Conservation (phyloP, 148 eudicot genomes). For the Polygonum aviculare region DNA sequence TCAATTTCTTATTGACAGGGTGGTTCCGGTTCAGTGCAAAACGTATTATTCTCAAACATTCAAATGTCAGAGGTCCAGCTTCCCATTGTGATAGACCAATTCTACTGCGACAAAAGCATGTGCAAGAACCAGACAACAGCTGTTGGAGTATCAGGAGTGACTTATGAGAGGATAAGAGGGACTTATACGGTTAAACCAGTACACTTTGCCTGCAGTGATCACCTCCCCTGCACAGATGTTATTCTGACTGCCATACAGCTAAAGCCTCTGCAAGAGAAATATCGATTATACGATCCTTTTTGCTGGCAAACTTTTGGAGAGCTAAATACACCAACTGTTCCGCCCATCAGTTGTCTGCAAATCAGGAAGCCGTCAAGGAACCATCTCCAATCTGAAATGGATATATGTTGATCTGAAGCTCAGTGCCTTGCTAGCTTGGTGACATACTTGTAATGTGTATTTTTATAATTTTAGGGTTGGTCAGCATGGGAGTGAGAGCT, state of each 20-base stretch:
- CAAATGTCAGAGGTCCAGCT: slow-evolving; percentile 72
- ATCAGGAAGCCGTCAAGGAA: slow-evolving; percentile 55
- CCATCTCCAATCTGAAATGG: slow-evolving; percentile 48
- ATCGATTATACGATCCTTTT: slow-evolving; percentile 59
- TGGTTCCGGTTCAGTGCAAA: slow-evolving; percentile 82
- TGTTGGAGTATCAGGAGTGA: slow-evolving; percentile 73
- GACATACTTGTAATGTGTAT: background rate
- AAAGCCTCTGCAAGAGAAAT: slow-evolving; percentile 49
- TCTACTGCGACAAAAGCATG: slow-evolving; percentile 67
- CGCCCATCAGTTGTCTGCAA: slow-evolving; percentile 61
- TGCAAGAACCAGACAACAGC: slow-evolving; percentile 82
- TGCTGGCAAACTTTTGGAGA: slow-evolving; percentile 89
- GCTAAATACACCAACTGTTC: slow-evolving; percentile 49
- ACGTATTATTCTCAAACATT: slow-evolving; percentile 70
- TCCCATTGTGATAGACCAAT: slow-evolving; percentile 88
- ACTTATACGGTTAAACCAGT: slow-evolving; percentile 92
- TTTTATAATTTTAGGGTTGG: background rate
- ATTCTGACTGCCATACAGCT: slow-evolving; percentile 55
- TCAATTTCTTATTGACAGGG: slow-evolving; percentile 39
- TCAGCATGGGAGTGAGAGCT: background rate
- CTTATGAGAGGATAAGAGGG: slow-evolving; percentile 65
- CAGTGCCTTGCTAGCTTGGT: slow-evolving; percentile 1
- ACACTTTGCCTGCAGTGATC: slow-evolving; percentile 89
- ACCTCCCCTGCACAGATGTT: slow-evolving; percentile 71
- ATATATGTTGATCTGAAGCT: slow-evolving; percentile 35